A percentile compares a stretch with the other conserved stretches of the same genome.
Evolutionary conservation across 2,329 filamentous ascomycete species (phyloP).

Genomic region (Pseudogymnoascus verrucosus): DNA sequence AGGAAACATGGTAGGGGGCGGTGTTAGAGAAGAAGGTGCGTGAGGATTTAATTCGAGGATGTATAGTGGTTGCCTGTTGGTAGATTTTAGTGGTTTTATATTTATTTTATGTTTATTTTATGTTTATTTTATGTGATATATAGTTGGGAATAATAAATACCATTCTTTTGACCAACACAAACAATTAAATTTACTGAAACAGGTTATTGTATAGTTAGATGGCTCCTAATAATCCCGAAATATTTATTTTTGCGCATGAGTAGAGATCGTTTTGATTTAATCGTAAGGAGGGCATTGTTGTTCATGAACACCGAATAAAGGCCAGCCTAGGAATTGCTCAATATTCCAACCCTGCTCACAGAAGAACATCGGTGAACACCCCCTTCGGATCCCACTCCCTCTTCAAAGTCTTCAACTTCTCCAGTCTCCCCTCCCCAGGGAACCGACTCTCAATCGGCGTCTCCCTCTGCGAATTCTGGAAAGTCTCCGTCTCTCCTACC

Average conservation of each 20-base stretch:
- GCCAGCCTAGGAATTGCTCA: background rate
- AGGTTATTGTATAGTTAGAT: too few species aligned
- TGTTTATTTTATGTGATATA: too few species aligned
- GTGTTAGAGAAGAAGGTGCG: background rate
- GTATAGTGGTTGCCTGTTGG: too few species aligned
- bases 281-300: too few species aligned
- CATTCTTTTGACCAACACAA: too few species aligned
- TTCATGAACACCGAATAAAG: background rate
- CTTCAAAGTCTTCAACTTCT: conserved; percentile 23
- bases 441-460: conserved; percentile 18
- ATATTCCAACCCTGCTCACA: background rate
- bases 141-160: too few species aligned
- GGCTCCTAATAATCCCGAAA: too few species aligned
- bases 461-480: conserved; percentile 15
- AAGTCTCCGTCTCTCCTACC: conserved; percentile 13
- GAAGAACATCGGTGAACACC: conserved; percentile 15
- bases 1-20: background rate
- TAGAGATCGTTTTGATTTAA: background rate
- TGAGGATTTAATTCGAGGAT: background rate
- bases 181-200: background rate
- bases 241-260: background rate
- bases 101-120: too few species aligned
- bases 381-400: conserved; percentile 24
- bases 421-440: conserved; percentile 15
- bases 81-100: too few species aligned